A percentile compares a stretch with the other conserved stretches of the same genome.
phyloP scores from a whole-genome alignment of 2,329 filamentous ascomycete species.

The Endoconidiophora polonica region DNA sequence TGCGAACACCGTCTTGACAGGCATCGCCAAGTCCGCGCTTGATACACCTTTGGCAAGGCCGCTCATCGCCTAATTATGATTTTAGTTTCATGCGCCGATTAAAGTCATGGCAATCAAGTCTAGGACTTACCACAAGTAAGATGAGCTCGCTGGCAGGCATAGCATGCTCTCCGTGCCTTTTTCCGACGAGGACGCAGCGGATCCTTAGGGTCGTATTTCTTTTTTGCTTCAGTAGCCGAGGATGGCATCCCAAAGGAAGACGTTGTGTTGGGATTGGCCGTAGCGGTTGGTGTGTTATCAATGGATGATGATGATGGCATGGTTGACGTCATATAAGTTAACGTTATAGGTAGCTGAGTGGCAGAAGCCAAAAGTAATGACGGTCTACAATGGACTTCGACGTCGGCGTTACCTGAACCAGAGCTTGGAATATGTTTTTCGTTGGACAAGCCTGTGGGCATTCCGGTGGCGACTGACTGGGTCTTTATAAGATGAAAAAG shows the following conservation, averaged over 20 bases:
- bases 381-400: background rate
- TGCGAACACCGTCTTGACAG: conserved; percentile 91
- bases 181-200: conserved; percentile 78
- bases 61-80: conserved; percentile 59
- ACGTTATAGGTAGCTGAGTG: no score
- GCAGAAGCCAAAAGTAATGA: background rate
- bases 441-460: no score
- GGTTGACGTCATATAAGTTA: no score
- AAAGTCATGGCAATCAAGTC: background rate
- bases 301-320: conserved; percentile 20
- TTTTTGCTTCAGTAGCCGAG: conserved; percentile 37
- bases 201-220: conserved; percentile 72
- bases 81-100: background rate
- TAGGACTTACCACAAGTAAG: conserved; percentile 77
- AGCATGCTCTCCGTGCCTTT: conserved; percentile 90
- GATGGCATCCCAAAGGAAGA: conserved; percentile 25
- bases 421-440: no score
- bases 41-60: conserved; percentile 84
- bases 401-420: background rate
- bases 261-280: conserved; percentile 29
- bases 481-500: no score
- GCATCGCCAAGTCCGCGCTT: conserved; percentile 81
- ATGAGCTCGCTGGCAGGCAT: conserved; percentile 92
- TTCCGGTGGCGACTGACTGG: no score
- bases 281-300: conserved; percentile 35